Base-by-base conservation (phyloP, 768 basidiomycete species). In the Mrakia gelida region DNA sequence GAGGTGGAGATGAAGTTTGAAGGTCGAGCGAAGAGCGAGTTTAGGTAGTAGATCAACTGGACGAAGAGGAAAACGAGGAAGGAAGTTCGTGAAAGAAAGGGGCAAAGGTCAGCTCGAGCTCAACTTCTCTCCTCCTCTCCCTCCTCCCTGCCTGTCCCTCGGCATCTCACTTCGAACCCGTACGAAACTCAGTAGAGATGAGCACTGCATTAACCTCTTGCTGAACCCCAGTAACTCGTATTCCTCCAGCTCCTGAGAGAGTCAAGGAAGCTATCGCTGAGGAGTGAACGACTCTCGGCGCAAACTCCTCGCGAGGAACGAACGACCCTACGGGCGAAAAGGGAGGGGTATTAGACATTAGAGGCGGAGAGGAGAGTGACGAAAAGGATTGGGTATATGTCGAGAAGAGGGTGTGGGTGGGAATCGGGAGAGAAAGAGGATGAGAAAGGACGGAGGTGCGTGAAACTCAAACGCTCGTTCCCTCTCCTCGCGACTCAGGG, bases 1-100 rank as follows among this genome's bases (percentile, higher is more conserved):
- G 34, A 34, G 38, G 67, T 70, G 21, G 38, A n/a, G 41, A 43
- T 13, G 28, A 49, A 49, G 71, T 56, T 72, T 28, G 71, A 26
- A 7, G 71, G 49, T 56, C n/a, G 52, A 15, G 73, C n/a, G 28
- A 49, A 74, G 93, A 92, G 91, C 93, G 86, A 71, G 59, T 59
- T 65, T 45, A 67, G 73, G 74, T 68, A 49, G 38, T 4, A 68
- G 65, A 49, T 95, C 94, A 83, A 95, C 59, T 59, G 28, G 5
- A 28, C n/a, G n/a, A 59, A 7, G 10, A 56, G 49, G 7, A 8
- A n/a, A 59, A n/a, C 23, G 23, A 26, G 21, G 56, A 56, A 23
- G 56, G 26, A 28, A 59, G 52, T 70, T 21, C 41, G 8, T 3
- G 38, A 52, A 26, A 41, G 8, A n/a, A 43, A 41, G n/a, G 70